Evolutionary conservation across 2,329 filamentous ascomycete genomes (phyloP).

Genomic region (Periconia sp.): DNA sequence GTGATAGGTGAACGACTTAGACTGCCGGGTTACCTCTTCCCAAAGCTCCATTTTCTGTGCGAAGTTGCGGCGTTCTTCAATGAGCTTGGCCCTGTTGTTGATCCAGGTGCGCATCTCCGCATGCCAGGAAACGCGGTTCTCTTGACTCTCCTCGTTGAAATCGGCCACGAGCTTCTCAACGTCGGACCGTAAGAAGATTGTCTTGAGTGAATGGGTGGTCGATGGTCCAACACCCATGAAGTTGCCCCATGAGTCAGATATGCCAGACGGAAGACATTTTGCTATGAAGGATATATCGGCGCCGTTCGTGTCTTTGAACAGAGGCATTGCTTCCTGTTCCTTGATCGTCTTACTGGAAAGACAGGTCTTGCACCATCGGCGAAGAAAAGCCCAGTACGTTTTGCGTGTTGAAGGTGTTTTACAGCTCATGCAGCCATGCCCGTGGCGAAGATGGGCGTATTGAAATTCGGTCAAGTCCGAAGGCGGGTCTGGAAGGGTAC

Average conservation of each 20-base stretch:
- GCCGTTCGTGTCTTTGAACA: constrained; percentile 30
- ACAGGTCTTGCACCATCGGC: constrained; percentile 50
- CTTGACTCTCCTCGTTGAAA: constrained; percentile 21
- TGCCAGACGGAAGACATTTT: constrained; percentile 40
- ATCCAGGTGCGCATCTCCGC: constrained; percentile 30
- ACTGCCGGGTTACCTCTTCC: constrained; percentile 39
- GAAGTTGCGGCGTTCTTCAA: constrained; percentile 40
- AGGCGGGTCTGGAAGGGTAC: constrained; percentile 41
- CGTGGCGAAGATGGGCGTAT: constrained; percentile 47
- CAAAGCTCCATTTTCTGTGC: constrained; percentile 46
- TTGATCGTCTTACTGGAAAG: constrained; percentile 40
- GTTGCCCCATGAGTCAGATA: constrained; percentile 48
- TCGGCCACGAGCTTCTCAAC: constrained; percentile 36
- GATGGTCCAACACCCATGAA: constrained; percentile 45
- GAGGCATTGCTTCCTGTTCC: constrained; percentile 35
- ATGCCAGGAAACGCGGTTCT: constrained; percentile 22
- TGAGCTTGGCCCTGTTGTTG: constrained; percentile 26
- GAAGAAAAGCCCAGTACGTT: constrained; percentile 51
- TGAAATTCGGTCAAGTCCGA: constrained; percentile 47
- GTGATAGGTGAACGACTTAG: constrained; percentile 36
- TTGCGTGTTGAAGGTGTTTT: constrained; percentile 44
- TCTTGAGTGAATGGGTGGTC: constrained; percentile 40
- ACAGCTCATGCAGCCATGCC: constrained; percentile 49
- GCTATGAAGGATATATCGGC: constrained; percentile 36
- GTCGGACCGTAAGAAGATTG: constrained; percentile 37